Percentiles rank a stretch among this genome's conserved stretches.
Conservation (phyloP, 2,329 filamentous ascomycete species). For the Curvularia verruculosa region DNA sequence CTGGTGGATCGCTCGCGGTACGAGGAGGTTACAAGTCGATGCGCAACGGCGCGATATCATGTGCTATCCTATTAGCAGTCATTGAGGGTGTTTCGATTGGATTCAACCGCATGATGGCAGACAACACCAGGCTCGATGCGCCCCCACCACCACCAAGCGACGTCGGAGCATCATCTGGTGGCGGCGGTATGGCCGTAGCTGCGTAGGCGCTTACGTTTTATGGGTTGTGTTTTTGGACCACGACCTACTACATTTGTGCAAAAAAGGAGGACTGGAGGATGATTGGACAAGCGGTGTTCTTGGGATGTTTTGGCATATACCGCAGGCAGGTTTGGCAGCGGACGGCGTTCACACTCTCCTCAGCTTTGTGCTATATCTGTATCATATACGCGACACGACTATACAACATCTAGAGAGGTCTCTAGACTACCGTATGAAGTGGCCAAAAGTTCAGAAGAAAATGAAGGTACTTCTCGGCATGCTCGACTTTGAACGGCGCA, state of each 20-base stretch:
- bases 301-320: conserved; percentile 40
- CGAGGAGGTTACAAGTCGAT: conserved; percentile 91
- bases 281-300: conserved; percentile 27
- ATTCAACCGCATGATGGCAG: conserved; percentile 92
- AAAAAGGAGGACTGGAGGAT: conserved; percentile 17
- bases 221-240: conserved; percentile 21
- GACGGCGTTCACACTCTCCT: conserved; percentile 46
- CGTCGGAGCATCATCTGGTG: conserved; percentile 26
- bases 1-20: conserved; percentile 82
- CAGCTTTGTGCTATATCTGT: conserved; percentile 46
- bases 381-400: conserved; percentile 39
- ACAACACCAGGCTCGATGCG: conserved; percentile 78
- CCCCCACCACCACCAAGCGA: conserved; percentile 54
- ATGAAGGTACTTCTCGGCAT: conserved; percentile 4
- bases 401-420: conserved; percentile 38
- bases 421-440: conserved; percentile 22
- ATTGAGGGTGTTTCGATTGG: conserved; percentile 98
- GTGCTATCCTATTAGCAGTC: conserved; percentile 89
- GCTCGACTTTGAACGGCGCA: neutral
- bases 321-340: conserved; percentile 34
- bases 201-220: conserved; percentile 28
- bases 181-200: conserved; percentile 30
- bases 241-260: conserved; percentile 20
- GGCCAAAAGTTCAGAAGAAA: conserved; percentile 9
- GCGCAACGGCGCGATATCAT: conserved; percentile 94